phyloP scores from a whole-genome alignment of 495 filamentous ascomycete species.

The Xylaria telfairii region DNA sequence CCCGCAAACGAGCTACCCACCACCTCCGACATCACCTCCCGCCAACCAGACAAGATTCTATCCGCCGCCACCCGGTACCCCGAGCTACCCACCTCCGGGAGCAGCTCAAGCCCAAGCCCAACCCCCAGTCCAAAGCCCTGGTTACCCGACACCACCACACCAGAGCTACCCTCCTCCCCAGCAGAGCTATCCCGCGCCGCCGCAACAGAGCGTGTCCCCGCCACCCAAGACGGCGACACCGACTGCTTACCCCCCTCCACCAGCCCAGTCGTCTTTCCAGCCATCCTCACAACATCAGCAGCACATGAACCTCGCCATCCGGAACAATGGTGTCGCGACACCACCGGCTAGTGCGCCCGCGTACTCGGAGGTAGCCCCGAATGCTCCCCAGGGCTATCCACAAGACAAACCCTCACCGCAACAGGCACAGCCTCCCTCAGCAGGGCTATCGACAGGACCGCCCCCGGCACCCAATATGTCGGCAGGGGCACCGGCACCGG shows the following conservation, averaged over 20 bases:
- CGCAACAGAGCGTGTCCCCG: conserved; percentile 36
- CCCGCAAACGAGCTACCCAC: conserved; percentile 46
- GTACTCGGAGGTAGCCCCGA: conserved; percentile 41
- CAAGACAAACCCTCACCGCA: conserved; percentile 45
- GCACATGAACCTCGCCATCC: conserved; percentile 33
- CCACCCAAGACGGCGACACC: conserved; percentile 35
- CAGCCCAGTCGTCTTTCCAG: conserved; percentile 7
- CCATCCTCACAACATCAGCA: conserved; percentile 35
- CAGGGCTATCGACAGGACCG: conserved; percentile 2
- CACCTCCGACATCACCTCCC: conserved; percentile 45
- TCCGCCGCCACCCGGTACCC: conserved; percentile 42
- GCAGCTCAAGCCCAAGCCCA: conserved; percentile 16
- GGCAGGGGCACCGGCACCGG: conserved; percentile 40
- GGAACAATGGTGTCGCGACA: conserved; percentile 37
- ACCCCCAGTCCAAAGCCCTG: conserved; percentile 32
- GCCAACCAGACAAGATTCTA: conserved; percentile 55
- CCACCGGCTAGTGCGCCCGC: conserved; percentile 41
- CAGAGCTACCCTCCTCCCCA: conserved; percentile 51
- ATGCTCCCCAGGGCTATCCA: conserved; percentile 38
- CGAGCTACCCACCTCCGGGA: conserved; percentile 36
- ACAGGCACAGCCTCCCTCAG: conserved; percentile 35
- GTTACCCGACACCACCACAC: conserved; percentile 28
- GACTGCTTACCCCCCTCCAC: conserved; percentile 40
- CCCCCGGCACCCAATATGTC: conserved; percentile 34
- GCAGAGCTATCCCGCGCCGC: conserved; percentile 44